Conservation (phyloP, 2,329 filamentous ascomycete genomes). For the Microthyrium microscopicum region DNA sequence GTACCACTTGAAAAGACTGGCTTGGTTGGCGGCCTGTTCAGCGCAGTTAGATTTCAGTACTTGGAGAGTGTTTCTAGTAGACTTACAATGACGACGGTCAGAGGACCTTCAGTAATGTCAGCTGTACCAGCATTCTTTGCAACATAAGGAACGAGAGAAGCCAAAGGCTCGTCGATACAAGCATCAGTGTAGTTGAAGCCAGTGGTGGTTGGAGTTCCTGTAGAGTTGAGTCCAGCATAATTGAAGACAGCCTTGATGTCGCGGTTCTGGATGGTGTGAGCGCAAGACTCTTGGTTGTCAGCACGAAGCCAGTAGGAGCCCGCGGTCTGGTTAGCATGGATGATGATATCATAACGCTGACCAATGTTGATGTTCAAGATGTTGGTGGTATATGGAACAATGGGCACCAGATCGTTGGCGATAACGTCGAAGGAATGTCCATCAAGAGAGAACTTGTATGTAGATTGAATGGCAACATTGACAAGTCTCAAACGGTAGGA, state of each 20-base stretch:
- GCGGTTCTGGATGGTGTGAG: constrained; percentile 16
- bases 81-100: constrained; percentile 18
- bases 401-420: constrained; percentile 21
- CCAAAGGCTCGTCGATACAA: constrained; percentile 21
- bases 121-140: constrained; percentile 12
- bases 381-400: constrained; percentile 21
- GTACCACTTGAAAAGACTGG: constrained; percentile 24
- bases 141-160: constrained; percentile 19
- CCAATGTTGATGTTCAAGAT: constrained; percentile 22
- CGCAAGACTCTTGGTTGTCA: constrained; percentile 24
- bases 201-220: constrained; percentile 16
- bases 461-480: constrained; percentile 22
- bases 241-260: constrained; percentile 22
- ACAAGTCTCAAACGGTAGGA: constrained; percentile 17
- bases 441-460: constrained; percentile 27
- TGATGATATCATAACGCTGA: constrained; percentile 13
- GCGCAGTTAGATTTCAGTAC: too few species aligned
- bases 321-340: constrained; percentile 11
- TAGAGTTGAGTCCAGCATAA: constrained; percentile 19
- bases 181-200: constrained; percentile 18
- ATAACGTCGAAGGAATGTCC: constrained; percentile 24
- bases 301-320: constrained; percentile 19
- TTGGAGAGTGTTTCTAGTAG: too few species aligned
- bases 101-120: constrained; percentile 13
- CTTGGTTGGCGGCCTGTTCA: constrained; percentile 14